phyloP scores from a whole-genome alignment of 176 grass and related monocot genomes.

The Tillandsia leiboldiana region DNA sequence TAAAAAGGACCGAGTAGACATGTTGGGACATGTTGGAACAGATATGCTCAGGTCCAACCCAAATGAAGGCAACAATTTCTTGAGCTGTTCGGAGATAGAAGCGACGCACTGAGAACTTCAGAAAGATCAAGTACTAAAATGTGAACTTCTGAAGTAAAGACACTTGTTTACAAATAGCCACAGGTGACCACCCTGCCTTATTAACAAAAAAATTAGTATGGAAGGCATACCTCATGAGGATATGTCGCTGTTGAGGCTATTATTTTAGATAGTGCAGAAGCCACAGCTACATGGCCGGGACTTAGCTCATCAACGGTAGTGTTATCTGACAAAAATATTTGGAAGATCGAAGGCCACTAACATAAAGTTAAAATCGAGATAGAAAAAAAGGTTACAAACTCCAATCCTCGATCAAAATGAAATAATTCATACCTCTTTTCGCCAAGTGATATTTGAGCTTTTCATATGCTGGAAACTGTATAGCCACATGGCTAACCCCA shows the following conservation, averaged over 20 bases:
- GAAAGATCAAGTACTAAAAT: no score
- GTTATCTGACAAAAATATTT: slow-evolving; percentile 37
- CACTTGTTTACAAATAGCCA: no score
- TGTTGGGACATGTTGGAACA: no score
- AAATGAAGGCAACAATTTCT: no score
- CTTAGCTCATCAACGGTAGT: slow-evolving; percentile 70
- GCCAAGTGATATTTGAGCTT: slow-evolving; percentile 67
- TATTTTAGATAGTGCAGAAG: slow-evolving; percentile 84
- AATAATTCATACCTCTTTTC: slow-evolving; percentile 38
- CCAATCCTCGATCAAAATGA: slow-evolving; percentile 3
- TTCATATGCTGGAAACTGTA: slow-evolving; percentile 72
- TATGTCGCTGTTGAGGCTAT: slow-evolving; percentile 69
- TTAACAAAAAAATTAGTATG: neutral
- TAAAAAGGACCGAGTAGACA: no score
- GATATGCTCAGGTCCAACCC: no score
- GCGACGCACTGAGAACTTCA: no score
- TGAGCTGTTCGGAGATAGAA: no score
- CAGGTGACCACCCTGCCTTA: no score
- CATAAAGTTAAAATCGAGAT: neutral
- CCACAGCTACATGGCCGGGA: slow-evolving; percentile 42
- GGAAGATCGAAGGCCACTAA: slow-evolving; percentile 10
- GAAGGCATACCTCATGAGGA: slow-evolving; percentile 67
- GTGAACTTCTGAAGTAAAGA: no score
- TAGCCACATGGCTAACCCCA: slow-evolving; percentile 80
- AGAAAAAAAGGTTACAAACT: neutral